Evolutionary conservation across 331 rosid genomes (phyloP), one percentile per base, ranked within the genome.

Genomic region (Pyrus hybrid): DNA sequence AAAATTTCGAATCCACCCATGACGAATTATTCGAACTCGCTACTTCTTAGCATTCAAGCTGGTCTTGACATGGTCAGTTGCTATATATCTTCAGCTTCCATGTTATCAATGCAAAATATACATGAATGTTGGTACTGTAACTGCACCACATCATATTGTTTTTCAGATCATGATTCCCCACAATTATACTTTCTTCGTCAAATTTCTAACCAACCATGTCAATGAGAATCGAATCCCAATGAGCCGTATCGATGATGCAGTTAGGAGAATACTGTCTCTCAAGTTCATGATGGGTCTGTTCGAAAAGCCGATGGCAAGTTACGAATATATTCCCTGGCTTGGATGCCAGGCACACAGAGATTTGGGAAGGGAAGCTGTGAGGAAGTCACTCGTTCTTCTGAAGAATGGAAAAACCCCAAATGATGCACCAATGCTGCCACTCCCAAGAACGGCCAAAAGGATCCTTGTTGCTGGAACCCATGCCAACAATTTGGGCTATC

Each of bases 391-490:
- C 3, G 80, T 82, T 20, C 76, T 82, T 2, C n/a, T 82, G 35
- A 82, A 82, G 82, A 82, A 82, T 28, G 80, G 77, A 4, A 76
- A 82, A 62, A 26, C 26, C 68, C 60, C 78, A 13, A 63, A 69
- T 45, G 51, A 45, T 18, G n/a, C 18, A 25, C 78, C 82, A 28
- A n/a, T 82, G 56, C 53, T 74, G 12, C 85, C 85, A 20, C 73
- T 82, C 13, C 63, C 79, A 6, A 82, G 74, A 61, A 82, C 64
- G 26, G 80, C 80, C 16, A 23, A 74, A 16, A 74, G 61, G 77
- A 82, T 82, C 45, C 77, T 82, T 14, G 85, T 82, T 29, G 85
- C 80, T 23, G 82, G 85, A 57, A 25, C 56, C 51, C 85, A 82
- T 58, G 80, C 85, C 22, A 57, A 82, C 70, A 78, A 78, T 43